These are phyloP conservation scores for Chaetomium sp. DNA, from an alignment of 2,329 filamentous ascomycete species.

Conservation along the genomic window DNA sequence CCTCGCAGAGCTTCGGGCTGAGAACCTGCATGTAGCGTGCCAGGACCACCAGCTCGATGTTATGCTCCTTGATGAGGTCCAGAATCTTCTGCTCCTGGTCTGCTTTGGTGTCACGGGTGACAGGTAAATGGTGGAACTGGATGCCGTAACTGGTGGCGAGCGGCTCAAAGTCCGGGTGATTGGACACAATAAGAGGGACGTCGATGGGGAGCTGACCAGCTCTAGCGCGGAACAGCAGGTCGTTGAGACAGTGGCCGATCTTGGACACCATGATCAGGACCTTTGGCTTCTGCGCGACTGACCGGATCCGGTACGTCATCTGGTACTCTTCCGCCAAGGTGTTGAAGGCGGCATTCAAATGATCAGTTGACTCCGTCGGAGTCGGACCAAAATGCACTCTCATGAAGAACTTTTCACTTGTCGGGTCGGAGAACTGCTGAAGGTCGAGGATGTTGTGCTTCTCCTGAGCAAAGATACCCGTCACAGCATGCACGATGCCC, in stretches of 20 bases:
- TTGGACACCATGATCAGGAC: slow-evolving; percentile 87
- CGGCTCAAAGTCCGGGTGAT: slow-evolving; percentile 66
- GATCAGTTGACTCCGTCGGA: slow-evolving; percentile 41
- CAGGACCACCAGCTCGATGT: slow-evolving; percentile 72
- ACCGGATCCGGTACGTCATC: slow-evolving; percentile 66
- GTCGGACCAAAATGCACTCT: slow-evolving; percentile 71
- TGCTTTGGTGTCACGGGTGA: slow-evolving; percentile 69
- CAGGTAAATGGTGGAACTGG: slow-evolving; percentile 73
- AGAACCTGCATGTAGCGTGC: slow-evolving; percentile 87
- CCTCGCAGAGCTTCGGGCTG: slow-evolving; percentile 64
- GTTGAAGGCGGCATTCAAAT: slow-evolving; percentile 51
- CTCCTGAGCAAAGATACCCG: slow-evolving; percentile 65
- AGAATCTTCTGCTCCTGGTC: slow-evolving; percentile 67
- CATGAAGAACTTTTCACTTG: slow-evolving; percentile 77
- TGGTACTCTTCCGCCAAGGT: slow-evolving; percentile 55
- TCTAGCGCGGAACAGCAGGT: slow-evolving; percentile 72
- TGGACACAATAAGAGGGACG: slow-evolving; percentile 72
- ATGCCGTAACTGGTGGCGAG: slow-evolving; percentile 69
- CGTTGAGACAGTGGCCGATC: slow-evolving; percentile 80
- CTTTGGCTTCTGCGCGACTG: slow-evolving; percentile 61
- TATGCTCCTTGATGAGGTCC: slow-evolving; percentile 60
- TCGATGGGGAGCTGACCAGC: slow-evolving; percentile 69
- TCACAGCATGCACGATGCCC: slow-evolving; percentile 80
- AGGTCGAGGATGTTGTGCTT: slow-evolving; percentile 77
- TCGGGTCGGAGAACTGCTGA: slow-evolving; percentile 75